Percentiles rank a stretch among this genome's conserved stretches.
Evolutionary conservation across 345 rosid species (phyloP).

Genomic region (Rhizophora apiculata): DNA sequence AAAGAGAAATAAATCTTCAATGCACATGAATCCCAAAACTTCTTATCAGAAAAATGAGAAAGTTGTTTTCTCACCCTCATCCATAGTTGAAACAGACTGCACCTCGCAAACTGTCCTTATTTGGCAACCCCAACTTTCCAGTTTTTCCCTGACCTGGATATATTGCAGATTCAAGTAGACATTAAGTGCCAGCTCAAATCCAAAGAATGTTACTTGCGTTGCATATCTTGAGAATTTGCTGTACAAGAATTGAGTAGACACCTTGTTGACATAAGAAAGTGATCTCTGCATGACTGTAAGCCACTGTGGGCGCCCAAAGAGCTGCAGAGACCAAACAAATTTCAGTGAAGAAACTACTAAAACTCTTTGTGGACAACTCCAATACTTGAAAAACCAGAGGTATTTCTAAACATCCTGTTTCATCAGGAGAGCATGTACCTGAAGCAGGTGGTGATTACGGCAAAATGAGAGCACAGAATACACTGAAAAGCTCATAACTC

Average conservation of each 20-base stretch:
- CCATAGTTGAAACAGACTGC: constrained; percentile 43
- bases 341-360: not conserved
- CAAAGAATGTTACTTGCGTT: not conserved
- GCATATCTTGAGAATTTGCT: not conserved
- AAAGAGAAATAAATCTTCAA: too few species aligned
- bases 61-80: constrained; percentile 34
- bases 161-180: not conserved
- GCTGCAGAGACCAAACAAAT: constrained; percentile 32
- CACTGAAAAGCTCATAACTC: constrained; percentile 76
- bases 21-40: not conserved
- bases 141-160: constrained; percentile 56
- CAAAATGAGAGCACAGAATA: constrained; percentile 81
- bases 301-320: constrained; percentile 91
- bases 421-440: constrained; percentile 38
- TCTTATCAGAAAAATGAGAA: not conserved
- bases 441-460: constrained; percentile 81
- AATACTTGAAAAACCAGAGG: not conserved
- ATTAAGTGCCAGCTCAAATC: not conserved
- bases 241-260: constrained; percentile 11
- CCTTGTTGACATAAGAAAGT: constrained; percentile 67
- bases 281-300: constrained; percentile 71
- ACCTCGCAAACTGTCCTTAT: constrained; percentile 60
- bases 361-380: not conserved
- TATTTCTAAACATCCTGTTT: not conserved
- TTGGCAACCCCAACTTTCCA: constrained; percentile 61